A percentile compares a stretch with the other conserved stretches of the same genome.
Evolutionary conservation across 2,329 filamentous ascomycete genomes (phyloP).

Genomic region (Taxawa tesnikishii): DNA sequence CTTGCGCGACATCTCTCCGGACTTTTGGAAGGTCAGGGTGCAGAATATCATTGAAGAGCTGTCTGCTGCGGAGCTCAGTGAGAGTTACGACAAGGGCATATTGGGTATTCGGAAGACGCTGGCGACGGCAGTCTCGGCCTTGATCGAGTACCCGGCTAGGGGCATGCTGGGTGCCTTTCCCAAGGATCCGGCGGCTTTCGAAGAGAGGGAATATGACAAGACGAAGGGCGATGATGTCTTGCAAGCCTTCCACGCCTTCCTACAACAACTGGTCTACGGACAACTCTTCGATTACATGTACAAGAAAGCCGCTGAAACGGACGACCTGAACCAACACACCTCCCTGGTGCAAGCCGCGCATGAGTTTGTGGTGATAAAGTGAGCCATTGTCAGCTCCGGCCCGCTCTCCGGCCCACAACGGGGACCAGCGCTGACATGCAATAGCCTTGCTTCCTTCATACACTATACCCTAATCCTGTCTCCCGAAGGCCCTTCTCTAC

Average conservation of each 20-base stretch:
- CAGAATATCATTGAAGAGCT: constrained; percentile 49
- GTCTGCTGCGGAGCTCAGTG: constrained; percentile 57
- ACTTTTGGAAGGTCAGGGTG: constrained; percentile 54
- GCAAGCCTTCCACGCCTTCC: constrained; percentile 53
- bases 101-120: constrained; percentile 64
- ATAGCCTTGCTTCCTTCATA: constrained; percentile 58
- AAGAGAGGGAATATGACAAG: constrained; percentile 40
- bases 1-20: constrained; percentile 46
- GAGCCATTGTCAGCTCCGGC: constrained; percentile 18
- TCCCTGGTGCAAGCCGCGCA: constrained; percentile 50
- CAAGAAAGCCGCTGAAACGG: constrained; percentile 45
- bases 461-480: constrained; percentile 63
- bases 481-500: constrained; percentile 61
- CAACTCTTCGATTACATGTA: constrained; percentile 54
- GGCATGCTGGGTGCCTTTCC: constrained; percentile 53
- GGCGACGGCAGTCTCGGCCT: constrained; percentile 55
- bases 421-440: constrained; percentile 1
- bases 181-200: constrained; percentile 18
- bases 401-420: constrained; percentile 2
- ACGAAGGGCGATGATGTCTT: constrained; percentile 47
- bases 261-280: constrained; percentile 57
- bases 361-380: constrained; percentile 62
- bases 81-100: constrained; percentile 70
- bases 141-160: constrained; percentile 57
- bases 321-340: constrained; percentile 52